A percentile compares a stretch with the other conserved stretches of the same genome.
Conservation (phyloP, 176 grass and related monocot genomes). For the Cocos nucifera region DNA sequence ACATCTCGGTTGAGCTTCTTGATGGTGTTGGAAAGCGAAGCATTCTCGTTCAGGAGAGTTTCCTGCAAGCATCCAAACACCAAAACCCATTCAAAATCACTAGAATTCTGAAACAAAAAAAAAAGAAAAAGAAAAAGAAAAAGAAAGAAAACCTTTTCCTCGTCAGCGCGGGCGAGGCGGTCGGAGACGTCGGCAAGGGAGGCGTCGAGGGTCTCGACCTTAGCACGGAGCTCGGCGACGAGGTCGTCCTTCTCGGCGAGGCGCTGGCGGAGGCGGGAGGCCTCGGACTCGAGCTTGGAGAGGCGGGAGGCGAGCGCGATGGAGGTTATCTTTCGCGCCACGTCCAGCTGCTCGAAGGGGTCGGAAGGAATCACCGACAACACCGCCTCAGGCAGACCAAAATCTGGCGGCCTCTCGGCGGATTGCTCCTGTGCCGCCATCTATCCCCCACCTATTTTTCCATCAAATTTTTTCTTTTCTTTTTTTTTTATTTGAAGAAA, state of each 20-base stretch:
- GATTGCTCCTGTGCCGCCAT: not conserved
- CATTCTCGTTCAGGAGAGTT: conserved; percentile 53
- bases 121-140: not conserved
- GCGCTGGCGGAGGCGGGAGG: conserved; percentile 23
- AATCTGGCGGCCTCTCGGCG: conserved; percentile 16
- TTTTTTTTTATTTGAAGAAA: no score
- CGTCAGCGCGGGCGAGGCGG: conserved; percentile 41
- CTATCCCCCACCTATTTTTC: no score
- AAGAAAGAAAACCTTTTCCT: conserved; percentile 47
- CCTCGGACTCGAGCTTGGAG: conserved; percentile 53
- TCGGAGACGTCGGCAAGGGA: conserved; percentile 40
- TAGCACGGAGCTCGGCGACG: conserved; percentile 61
- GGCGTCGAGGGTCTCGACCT: conserved; percentile 57
- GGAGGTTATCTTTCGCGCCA: conserved; percentile 93
- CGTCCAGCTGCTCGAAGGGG: conserved; percentile 91
- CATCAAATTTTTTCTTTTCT: no score
- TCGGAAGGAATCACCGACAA: conserved; percentile 54
- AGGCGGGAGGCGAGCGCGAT: conserved; percentile 68
- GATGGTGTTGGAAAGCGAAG: conserved; percentile 50
- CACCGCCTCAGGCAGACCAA: conserved; percentile 58
- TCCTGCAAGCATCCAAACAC: conserved; percentile 34
- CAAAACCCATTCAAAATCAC: not conserved
- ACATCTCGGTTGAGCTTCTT: conserved; percentile 74
- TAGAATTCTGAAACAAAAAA: not conserved
- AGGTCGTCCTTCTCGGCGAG: conserved; percentile 60